Percentiles rank a stretch among this genome's conserved stretches.
These are phyloP conservation scores for Stentor coeruleus DNA, from an alignment of 73 alveolate genomes.

Conservation along the genomic window DNA sequence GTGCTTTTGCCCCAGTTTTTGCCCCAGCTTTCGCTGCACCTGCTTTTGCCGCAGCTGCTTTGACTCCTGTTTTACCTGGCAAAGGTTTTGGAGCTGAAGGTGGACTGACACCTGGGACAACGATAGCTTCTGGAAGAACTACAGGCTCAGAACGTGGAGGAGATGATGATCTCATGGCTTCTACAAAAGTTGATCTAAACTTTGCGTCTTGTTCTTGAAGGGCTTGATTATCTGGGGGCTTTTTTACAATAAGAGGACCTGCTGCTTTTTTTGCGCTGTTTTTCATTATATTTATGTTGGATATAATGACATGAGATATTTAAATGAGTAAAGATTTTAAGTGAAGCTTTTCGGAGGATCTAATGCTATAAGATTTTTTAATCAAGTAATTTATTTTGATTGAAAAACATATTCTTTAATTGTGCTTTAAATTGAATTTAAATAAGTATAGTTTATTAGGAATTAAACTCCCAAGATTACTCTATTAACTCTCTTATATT, in stretches of 20 bases:
- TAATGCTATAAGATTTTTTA: background rate
- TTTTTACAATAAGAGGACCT: background rate
- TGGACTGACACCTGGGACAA: background rate
- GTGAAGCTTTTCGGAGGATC: background rate
- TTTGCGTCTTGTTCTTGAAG: background rate
- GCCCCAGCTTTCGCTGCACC: background rate
- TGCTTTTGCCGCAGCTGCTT: background rate
- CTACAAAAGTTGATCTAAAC: background rate
- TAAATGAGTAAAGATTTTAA: background rate
- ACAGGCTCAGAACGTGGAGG: slow-evolving; percentile 1
- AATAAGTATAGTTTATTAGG: too few species aligned
- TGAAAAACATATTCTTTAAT: too few species aligned
- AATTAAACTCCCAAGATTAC: too few species aligned
- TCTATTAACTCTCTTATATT: too few species aligned
- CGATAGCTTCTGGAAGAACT: slow-evolving; percentile 7
- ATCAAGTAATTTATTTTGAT: too few species aligned
- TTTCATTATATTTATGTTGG: too few species aligned
- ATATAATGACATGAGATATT: background rate
- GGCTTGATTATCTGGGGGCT: background rate
- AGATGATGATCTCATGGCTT: background rate
- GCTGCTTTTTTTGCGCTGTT: background rate
- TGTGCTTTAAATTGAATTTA: too few species aligned
- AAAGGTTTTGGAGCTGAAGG: background rate
- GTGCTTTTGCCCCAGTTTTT: background rate
- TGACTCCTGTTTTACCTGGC: slow-evolving; percentile 3